Evolutionary conservation across 371 early-diverging fungal species (phyloP).

Genomic region (Capniomyces stellatus): DNA sequence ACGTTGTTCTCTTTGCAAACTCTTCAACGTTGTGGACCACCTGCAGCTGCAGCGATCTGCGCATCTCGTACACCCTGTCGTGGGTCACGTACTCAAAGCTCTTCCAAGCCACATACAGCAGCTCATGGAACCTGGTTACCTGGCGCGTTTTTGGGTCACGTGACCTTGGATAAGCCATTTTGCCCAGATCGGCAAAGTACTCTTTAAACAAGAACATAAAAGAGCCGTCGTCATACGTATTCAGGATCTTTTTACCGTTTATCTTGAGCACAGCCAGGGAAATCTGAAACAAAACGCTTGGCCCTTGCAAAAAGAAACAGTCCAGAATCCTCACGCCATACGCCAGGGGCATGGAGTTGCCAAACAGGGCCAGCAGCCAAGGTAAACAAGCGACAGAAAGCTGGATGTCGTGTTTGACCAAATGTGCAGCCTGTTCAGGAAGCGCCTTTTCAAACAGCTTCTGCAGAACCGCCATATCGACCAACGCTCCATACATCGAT

Average conservation of each 20-base stretch:
- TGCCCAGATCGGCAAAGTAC: conserved; percentile 50
- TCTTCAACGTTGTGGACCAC: conserved; percentile 89
- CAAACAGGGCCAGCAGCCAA: conserved; percentile 88
- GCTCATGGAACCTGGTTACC: conserved; percentile 72
- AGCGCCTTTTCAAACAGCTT: conserved; percentile 56
- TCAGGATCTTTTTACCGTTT: conserved; percentile 72
- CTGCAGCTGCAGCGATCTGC: conserved; percentile 76
- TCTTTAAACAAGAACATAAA: conserved; percentile 62
- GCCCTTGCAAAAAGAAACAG: conserved; percentile 86
- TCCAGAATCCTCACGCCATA: conserved; percentile 81
- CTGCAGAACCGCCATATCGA: conserved; percentile 91
- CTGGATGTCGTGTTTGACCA: conserved; percentile 74
- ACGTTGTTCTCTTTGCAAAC: conserved; percentile 73
- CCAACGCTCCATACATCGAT: conserved; percentile 89
- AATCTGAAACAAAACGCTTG: conserved; percentile 81
- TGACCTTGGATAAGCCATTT: conserved; percentile 32
- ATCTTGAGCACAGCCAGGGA: conserved; percentile 79
- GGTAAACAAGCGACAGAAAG: conserved; percentile 86
- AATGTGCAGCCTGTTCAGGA: conserved; percentile 59
- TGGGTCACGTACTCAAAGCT: conserved; percentile 75
- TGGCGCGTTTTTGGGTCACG: conserved; percentile 25
- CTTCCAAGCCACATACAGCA: conserved; percentile 76
- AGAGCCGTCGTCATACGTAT: conserved; percentile 77
- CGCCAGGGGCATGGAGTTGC: conserved; percentile 79
- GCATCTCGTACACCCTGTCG: conserved; percentile 55